phyloP scores from a whole-genome alignment of 208 protist genomes.

The Leishmania tropica region DNA sequence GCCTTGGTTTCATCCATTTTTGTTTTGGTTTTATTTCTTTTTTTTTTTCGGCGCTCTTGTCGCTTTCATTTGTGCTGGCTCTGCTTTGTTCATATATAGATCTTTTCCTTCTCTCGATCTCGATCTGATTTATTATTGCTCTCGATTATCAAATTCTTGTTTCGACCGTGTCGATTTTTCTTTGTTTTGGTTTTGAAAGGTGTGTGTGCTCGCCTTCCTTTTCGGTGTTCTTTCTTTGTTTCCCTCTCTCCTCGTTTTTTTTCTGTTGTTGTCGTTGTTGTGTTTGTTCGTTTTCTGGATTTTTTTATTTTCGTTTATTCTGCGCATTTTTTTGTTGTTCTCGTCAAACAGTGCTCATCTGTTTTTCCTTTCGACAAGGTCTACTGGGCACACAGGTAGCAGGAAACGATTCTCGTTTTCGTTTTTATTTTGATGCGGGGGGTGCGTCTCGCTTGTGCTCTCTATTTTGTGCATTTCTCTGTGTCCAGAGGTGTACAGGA shows the following conservation, averaged over 20 bases:
- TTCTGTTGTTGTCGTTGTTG: background rate
- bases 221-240: background rate
- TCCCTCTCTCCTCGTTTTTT: background rate
- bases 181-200: background rate
- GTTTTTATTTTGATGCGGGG: background rate
- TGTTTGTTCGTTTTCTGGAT: background rate
- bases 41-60: background rate
- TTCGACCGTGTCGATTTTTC: background rate
- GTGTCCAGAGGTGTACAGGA: background rate
- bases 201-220: background rate
- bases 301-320: background rate
- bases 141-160: background rate
- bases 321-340: background rate
- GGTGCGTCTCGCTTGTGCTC: background rate
- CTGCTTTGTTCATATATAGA: background rate
- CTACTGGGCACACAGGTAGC: background rate
- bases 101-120: background rate
- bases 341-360: background rate
- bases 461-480: background rate
- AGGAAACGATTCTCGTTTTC: background rate
- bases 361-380: background rate
- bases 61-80: background rate
- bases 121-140: background rate
- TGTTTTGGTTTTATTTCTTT: background rate
- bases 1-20: background rate